phyloP scores from a whole-genome alignment of 2,329 filamentous ascomycete genomes.

The Huntiella abstrusa region DNA sequence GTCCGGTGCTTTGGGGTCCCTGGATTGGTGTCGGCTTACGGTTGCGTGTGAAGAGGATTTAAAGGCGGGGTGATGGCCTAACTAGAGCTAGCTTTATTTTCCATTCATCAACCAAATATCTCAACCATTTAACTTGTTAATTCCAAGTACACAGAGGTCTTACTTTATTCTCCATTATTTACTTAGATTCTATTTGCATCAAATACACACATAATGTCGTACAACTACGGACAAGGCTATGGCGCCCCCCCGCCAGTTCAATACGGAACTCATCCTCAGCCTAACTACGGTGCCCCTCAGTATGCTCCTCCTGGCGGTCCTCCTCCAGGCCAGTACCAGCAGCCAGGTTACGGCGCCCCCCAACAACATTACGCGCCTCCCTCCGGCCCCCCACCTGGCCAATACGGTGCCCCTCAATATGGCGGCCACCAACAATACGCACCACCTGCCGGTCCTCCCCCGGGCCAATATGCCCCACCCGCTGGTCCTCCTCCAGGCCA shows the following conservation, averaged over 20 bases:
- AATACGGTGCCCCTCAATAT: slow-evolving; percentile 7
- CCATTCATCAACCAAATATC: too few relatives aligned
- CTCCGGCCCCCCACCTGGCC: slow-evolving; percentile 9
- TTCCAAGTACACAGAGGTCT: not conserved
- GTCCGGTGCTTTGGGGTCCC: too few relatives aligned
- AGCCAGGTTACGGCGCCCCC: slow-evolving; percentile 18
- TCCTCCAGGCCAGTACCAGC: slow-evolving; percentile 18
- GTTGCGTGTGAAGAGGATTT: too few relatives aligned
- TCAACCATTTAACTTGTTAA: not conserved
- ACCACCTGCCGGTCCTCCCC: slow-evolving; percentile 11
- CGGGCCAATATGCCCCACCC: slow-evolving; percentile 15
- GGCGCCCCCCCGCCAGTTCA: slow-evolving; percentile 16
- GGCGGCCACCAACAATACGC: slow-evolving; percentile 5
- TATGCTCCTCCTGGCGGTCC: slow-evolving; percentile 11
- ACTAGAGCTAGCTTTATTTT: too few relatives aligned
- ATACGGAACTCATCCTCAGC: slow-evolving; percentile 14
- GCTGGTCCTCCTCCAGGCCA: slow-evolving; percentile 15
- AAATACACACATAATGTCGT: slow-evolving; percentile 5
- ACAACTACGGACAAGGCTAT: slow-evolving; percentile 14
- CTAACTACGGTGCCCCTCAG: slow-evolving; percentile 18
- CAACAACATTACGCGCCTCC: slow-evolving; percentile 16
- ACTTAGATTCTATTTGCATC: not conserved
- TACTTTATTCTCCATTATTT: not conserved
- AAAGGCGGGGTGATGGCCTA: too few relatives aligned
- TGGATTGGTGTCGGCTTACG: too few relatives aligned